Evolutionary conservation across 352 stramenopile genomes (phyloP), one percentile per base, ranked within the genome.

Genomic region (Pelagophyceae sp.): DNA sequence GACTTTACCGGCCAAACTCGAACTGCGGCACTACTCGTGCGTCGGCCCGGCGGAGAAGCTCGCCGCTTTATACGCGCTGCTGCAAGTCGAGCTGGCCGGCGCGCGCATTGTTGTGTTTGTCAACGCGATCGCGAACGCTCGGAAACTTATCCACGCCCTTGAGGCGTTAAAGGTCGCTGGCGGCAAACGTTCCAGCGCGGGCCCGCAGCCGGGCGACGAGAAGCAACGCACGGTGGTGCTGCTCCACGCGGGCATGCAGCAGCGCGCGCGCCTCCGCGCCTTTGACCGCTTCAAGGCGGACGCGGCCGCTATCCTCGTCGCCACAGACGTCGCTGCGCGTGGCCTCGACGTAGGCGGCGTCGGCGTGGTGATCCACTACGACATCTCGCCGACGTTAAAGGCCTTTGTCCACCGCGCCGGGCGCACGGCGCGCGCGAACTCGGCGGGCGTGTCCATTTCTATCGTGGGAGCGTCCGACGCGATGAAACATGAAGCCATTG

Each of bases 321-420:
- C 95, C 11, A 99, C 95, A 25, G 94, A 98, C 85, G 94, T 98
- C 40, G 95, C 94, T 2, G 94, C 94, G 23, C 91, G 95, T 83
- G 95, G 95, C 6, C 85, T 99, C 0, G 95, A 99, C 86, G 97
- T 98, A 61, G 96, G 94, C 51, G 94, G 94, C 83, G 93, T 99
- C 69, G 93, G 95, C 81, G 95, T 94, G 74, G 95, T 99, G 72
- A 86, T 99, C 70, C 98, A 98, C 85, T 98, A 97, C 85, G 94
- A 97, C 89, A 88, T 98, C 96, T 90, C 94, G 58, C 58, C 58
- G 23, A 67, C 58, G 23, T 31, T 67, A 11, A 67, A 67, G 58
- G 23, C 29, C 58, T 67, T 67, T 33, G 58, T 67, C 23, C 58
- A 67, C 58, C 58, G 58, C 6, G 58, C 58, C 11, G 58, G 58